Conservation (phyloP, 805 yeast species). For the Suhomyces tanzawaensis region DNA sequence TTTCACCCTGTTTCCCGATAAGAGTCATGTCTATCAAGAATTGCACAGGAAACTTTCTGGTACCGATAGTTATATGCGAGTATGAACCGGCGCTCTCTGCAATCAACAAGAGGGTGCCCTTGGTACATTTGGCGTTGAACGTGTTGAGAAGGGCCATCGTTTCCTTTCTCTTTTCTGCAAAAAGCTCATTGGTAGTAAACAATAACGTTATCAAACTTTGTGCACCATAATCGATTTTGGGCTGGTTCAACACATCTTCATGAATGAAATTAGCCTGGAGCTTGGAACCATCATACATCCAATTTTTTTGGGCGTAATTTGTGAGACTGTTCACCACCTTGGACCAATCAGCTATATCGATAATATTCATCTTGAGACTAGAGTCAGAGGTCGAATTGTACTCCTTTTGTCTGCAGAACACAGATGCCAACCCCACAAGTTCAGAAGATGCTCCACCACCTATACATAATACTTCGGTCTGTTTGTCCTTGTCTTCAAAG, state of each 20-base stretch:
- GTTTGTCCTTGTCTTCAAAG: conserved; percentile 28
- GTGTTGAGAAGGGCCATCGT: conserved; percentile 59
- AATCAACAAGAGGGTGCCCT: conserved; percentile 61
- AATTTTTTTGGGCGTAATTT: conserved; percentile 43
- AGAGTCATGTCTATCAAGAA: conserved; percentile 73
- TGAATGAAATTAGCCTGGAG: conserved; percentile 27
- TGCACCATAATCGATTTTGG: conserved; percentile 12
- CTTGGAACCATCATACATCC: conserved; percentile 46
- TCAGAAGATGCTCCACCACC: conserved; percentile 96
- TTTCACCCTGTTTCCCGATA: conserved; percentile 45
- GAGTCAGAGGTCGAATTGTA: conserved; percentile 31
- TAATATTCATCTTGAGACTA: conserved; percentile 46
- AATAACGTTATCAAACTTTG: conserved; percentile 57
- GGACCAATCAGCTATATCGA: conserved; percentile 82
- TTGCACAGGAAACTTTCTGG: conserved; percentile 78
- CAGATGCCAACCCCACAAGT: conserved; percentile 59
- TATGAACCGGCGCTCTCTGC: conserved; percentile 90
- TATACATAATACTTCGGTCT: conserved; percentile 52
- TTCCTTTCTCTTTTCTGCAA: conserved; percentile 61
- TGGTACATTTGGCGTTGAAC: conserved; percentile 48
- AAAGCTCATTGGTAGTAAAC: conserved; percentile 86
- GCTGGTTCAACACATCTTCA: conserved; percentile 27
- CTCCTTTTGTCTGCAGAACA: conserved; percentile 46
- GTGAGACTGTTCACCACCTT: conserved; percentile 48
- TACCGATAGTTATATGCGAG: conserved; percentile 74